These are phyloP conservation scores for Colletotrichum brevisporum DNA, from an alignment of 2,329 filamentous ascomycete species.

Conservation along the genomic window DNA sequence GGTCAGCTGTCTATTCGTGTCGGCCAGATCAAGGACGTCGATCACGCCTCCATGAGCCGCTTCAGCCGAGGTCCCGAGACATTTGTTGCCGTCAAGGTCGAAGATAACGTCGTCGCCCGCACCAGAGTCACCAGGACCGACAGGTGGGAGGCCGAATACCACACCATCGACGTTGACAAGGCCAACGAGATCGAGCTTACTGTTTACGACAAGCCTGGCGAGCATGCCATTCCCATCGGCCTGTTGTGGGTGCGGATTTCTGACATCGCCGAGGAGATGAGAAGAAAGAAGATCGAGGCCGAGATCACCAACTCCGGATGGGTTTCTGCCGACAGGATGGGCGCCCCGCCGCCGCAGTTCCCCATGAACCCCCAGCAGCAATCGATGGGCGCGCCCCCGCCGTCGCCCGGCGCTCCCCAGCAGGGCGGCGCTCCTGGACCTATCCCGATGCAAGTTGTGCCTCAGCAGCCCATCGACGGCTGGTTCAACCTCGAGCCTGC, in stretches of 20 bases:
- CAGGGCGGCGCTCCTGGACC: constrained; percentile 49
- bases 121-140: constrained; percentile 90
- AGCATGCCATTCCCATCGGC: constrained; percentile 92
- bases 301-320: constrained; percentile 95
- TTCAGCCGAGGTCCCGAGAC: constrained; percentile 95
- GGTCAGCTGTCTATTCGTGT: constrained; percentile 91
- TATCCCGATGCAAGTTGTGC: constrained; percentile 61
- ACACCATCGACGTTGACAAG: constrained; percentile 96
- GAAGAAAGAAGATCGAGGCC: constrained; percentile 95
- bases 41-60: constrained; percentile 86
- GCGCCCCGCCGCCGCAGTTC: constrained; percentile 71
- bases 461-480: constrained; percentile 80
- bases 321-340: constrained; percentile 98
- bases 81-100: constrained; percentile 95
- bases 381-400: constrained; percentile 61
- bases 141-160: constrained; percentile 91
- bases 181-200: constrained; percentile 98
- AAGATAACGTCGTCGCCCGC: constrained; percentile 90
- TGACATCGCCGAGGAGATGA: constrained; percentile 97
- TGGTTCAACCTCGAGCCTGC: constrained; percentile 98
- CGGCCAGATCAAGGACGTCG: constrained; percentile 91
- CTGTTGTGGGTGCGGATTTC: constrained; percentile 97
- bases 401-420: constrained; percentile 54
- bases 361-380: constrained; percentile 66
- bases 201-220: constrained; percentile 94